Evolutionary conservation across 768 basidiomycete species (phyloP), one percentile per base, ranked within the genome.

Genomic region (Pisolithus tinctorius): DNA sequence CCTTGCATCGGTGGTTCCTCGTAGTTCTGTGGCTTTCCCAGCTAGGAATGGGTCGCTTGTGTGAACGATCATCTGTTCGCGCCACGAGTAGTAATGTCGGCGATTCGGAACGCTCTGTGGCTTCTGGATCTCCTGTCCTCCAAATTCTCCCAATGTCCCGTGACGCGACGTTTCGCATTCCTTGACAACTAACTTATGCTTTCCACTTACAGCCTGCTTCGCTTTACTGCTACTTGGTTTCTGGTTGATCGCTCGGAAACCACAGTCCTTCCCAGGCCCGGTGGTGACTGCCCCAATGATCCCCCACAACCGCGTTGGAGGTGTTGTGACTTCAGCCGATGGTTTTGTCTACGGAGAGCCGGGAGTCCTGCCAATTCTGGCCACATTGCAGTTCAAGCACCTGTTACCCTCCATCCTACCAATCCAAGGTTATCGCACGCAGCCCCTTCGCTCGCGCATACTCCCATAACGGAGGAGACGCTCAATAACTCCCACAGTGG

Each of bases 141-240:
- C 9, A 26, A 14, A 26, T 42, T 25, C 10, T 20, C 25, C 14
- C 4, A 14, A 34, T 34, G 11, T 14, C 34, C 5, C 34, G 13
- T 34, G 34, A 4, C 13, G 34, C 34, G 11, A 13, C 34, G 11
- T 14, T 29, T 7, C 20, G 20, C 20, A 20, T 7, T 37, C 8
- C 17, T 23, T 20, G 30, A 37, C 10, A 34, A 17, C 47, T 31
- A 17, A 47, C 27, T 14, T 34, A 8, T 0, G 7, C 36, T 40
- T 49, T 16, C 39, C 20, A 9, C 40, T 36, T 14, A 17, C 47
- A 67, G 65, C 57, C 10, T 63, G 62, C 38, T 54, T 67, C 16
- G 23, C 58, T 25, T 36, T 57, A 13, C 56, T 67, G 27, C 38
- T 66, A 47, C 44, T 57, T 23, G 66, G 65, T 17, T 66, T 67